Conservation (phyloP, 164 flowering plant species). For the Vitis rotundifolia region DNA sequence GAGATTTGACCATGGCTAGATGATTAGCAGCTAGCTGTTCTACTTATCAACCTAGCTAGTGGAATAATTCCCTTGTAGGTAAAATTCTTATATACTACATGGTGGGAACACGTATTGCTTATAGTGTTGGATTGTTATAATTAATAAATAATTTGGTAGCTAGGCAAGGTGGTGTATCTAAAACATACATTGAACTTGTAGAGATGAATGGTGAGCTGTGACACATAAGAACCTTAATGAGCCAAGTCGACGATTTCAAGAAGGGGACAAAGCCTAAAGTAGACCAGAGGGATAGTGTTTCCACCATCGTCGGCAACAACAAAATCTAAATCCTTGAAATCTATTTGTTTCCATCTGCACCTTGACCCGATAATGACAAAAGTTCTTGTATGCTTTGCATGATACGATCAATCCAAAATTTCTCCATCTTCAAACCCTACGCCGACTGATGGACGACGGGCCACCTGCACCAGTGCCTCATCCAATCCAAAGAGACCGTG, state of each 20-base stretch:
- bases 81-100: too few relatives aligned
- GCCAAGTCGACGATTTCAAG: not conserved
- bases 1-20: too few relatives aligned
- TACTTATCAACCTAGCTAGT: too few relatives aligned
- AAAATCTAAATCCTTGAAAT: constrained; percentile 28
- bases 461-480: too few relatives aligned
- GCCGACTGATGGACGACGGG: too few relatives aligned
- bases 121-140: not conserved
- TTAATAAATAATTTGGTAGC: not conserved
- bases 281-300: constrained; percentile 14
- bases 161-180: not conserved
- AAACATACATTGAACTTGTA: not conserved
- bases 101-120: too few relatives aligned
- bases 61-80: too few relatives aligned
- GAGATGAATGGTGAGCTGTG: constrained; percentile 1
- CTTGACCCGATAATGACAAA: constrained; percentile 11
- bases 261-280: constrained; percentile 10
- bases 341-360: constrained; percentile 7
- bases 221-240: not conserved
- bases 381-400: not conserved
- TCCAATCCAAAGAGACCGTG: too few relatives aligned
- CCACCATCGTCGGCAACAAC: constrained; percentile 23
- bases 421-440: too few relatives aligned
- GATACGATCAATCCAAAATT: too few relatives aligned
- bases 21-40: too few relatives aligned